phyloP scores from a whole-genome alignment of 2,329 filamentous ascomycete species.

The Tolypocladium tundrense region DNA sequence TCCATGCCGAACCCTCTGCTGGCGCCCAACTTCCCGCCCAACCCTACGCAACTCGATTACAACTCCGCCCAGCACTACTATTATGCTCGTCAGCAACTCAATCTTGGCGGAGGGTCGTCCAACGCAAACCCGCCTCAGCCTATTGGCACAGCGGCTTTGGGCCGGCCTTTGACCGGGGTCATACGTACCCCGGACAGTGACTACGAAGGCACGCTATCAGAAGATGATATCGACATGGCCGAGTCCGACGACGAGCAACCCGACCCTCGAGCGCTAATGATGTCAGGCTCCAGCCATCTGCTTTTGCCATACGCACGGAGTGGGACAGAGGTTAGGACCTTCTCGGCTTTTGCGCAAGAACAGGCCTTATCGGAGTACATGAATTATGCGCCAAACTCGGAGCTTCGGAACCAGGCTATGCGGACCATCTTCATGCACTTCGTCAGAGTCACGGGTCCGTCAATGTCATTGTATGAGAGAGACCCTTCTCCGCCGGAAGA shows the following conservation, averaged over 20 bases:
- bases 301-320: conserved; percentile 13
- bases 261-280: conserved; percentile 24
- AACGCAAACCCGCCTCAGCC: not conserved
- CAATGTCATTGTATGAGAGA: conserved; percentile 79
- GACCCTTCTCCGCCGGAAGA: conserved; percentile 64
- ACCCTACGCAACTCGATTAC: conserved; percentile 1
- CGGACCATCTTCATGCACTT: conserved; percentile 86
- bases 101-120: not conserved
- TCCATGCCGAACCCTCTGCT: conserved; percentile 11
- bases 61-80: not conserved
- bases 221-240: conserved; percentile 52
- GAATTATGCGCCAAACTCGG: conserved; percentile 55
- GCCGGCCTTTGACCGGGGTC: not conserved
- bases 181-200: not conserved
- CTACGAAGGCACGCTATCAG: conserved; percentile 12
- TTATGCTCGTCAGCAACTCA: not conserved
- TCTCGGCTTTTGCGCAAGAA: conserved; percentile 36
- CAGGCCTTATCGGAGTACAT: conserved; percentile 54
- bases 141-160: not conserved
- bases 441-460: conserved; percentile 76
- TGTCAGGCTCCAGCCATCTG: conserved; percentile 25
- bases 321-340: conserved; percentile 37
- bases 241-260: conserved; percentile 49
- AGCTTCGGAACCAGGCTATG: conserved; percentile 70
- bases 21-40: conserved; percentile 3